A percentile compares a stretch with the other conserved stretches of the same genome.
Conservation (phyloP, 352 stramenopile species). For the Pythium phragmitis region DNA sequence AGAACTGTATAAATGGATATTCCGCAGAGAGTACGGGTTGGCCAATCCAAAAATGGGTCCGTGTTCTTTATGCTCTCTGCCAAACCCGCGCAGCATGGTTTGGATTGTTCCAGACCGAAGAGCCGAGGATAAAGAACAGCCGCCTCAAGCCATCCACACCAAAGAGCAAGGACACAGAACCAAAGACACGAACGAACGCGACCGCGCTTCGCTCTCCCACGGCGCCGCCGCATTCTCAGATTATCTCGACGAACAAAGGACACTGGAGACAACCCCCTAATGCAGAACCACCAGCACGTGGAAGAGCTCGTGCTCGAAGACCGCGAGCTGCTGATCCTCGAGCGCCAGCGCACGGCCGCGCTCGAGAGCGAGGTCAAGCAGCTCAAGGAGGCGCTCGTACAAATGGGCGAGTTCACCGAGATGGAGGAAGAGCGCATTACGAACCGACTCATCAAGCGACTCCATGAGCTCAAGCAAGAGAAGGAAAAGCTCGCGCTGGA, state of each 20-base stretch:
- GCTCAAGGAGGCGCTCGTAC: slow-evolving; percentile 67
- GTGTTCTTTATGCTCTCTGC: background rate
- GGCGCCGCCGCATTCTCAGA: no score
- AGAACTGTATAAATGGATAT: no score
- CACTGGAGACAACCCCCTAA: background rate
- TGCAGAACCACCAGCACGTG: slow-evolving; percentile 29
- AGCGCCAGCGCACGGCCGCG: slow-evolving; percentile 71
- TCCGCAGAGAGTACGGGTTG: no score
- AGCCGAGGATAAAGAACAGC: slow-evolving; percentile 17
- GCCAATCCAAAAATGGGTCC: background rate
- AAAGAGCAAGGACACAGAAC: no score
- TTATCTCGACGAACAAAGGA: no score
- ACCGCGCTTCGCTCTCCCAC: no score
- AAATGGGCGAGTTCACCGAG: slow-evolving; percentile 81
- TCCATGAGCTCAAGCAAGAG: slow-evolving; percentile 79
- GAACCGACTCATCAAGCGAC: slow-evolving; percentile 80
- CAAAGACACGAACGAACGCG: slow-evolving; percentile 1
- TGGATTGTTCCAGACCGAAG: slow-evolving; percentile 20
- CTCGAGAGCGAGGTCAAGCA: slow-evolving; percentile 68
- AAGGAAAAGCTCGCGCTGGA: slow-evolving; percentile 89
- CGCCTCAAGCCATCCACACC: background rate
- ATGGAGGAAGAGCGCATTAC: slow-evolving; percentile 83
- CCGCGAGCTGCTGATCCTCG: slow-evolving; percentile 61
- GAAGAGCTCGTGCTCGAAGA: slow-evolving; percentile 37
- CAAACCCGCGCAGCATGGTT: background rate